Evolutionary conservation across 306 rosid species (phyloP).

Genomic region (Vigna trinervia): DNA sequence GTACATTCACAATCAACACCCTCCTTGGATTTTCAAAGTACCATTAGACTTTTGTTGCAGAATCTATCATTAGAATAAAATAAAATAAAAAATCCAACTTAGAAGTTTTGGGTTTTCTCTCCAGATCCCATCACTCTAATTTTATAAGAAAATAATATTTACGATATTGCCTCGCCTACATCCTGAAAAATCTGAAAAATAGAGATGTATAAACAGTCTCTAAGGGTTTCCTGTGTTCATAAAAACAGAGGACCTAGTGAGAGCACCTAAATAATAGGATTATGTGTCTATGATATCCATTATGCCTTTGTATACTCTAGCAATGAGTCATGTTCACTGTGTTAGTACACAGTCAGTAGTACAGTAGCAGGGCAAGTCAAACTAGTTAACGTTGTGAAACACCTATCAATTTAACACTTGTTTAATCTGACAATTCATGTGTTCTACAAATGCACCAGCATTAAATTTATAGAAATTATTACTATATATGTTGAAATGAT

Average conservation of each 20-base stretch:
- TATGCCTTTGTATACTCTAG: background rate
- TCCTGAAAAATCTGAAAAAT: background rate
- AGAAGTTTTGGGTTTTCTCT: constrained; percentile 5
- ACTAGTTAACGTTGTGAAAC: constrained; percentile 1
- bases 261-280: background rate
- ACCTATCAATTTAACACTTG: constrained; percentile 9
- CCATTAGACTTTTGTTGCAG: background rate
- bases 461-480: constrained; percentile 9
- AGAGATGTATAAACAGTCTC: constrained; percentile 9
- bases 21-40: background rate
- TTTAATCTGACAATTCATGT: constrained; percentile 15
- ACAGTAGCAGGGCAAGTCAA: constrained; percentile 17
- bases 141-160: constrained; percentile 15
- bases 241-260: constrained; percentile 19
- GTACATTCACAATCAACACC: constrained; percentile 18
- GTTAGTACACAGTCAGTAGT: background rate
- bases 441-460: background rate
- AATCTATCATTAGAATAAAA: background rate
- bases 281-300: background rate
- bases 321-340: background rate
- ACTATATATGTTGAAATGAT: background rate
- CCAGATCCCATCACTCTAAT: background rate
- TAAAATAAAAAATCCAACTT: background rate
- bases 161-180: background rate
- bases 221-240: constrained; percentile 13